These are phyloP conservation scores for Xylaria sp. DNA, from an alignment of 2,329 filamentous ascomycete genomes.

Conservation along the genomic window DNA sequence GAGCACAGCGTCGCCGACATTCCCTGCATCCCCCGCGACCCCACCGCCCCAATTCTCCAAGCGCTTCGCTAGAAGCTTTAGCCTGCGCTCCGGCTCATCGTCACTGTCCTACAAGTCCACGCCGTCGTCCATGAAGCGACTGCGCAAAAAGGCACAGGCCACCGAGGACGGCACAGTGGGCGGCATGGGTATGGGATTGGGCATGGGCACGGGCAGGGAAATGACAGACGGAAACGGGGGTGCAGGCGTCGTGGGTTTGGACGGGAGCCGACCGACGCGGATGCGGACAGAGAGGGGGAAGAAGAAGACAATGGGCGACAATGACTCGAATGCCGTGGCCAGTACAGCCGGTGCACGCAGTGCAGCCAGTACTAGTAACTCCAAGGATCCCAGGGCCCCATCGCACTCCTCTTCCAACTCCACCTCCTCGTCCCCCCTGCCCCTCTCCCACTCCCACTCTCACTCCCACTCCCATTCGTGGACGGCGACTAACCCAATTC, in stretches of 20 bases:
- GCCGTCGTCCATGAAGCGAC: constrained; percentile 41
- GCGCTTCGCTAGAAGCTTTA: constrained; percentile 46
- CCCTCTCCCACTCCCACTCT: constrained; percentile 22
- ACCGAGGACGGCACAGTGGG: constrained; percentile 20
- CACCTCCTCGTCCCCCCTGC: constrained; percentile 35
- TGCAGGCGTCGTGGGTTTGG: neutral
- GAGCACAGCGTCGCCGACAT: constrained; percentile 40
- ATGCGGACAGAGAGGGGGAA: constrained; percentile 1
- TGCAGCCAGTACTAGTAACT: neutral
- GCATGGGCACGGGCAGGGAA: too few relatives aligned
- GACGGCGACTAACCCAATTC: constrained; percentile 35
- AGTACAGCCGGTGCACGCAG: neutral
- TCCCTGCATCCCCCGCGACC: constrained; percentile 46
- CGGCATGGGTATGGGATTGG: neutral
- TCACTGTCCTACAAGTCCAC: constrained; percentile 31
- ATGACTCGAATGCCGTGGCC: constrained; percentile 2
- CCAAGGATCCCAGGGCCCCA: neutral
- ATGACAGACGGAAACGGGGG: neutral
- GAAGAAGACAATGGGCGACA: neutral
- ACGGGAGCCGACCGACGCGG: constrained; percentile 6
- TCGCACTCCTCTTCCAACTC: constrained; percentile 17
- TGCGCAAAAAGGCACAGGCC: constrained; percentile 44
- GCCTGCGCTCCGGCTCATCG: constrained; percentile 44
- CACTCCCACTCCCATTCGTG: constrained; percentile 28
- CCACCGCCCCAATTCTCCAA: constrained; percentile 47